Percentiles rank a stretch among this genome's conserved stretches.
Conservation (phyloP, 331 rosid species). For the Pyrus hybrid region DNA sequence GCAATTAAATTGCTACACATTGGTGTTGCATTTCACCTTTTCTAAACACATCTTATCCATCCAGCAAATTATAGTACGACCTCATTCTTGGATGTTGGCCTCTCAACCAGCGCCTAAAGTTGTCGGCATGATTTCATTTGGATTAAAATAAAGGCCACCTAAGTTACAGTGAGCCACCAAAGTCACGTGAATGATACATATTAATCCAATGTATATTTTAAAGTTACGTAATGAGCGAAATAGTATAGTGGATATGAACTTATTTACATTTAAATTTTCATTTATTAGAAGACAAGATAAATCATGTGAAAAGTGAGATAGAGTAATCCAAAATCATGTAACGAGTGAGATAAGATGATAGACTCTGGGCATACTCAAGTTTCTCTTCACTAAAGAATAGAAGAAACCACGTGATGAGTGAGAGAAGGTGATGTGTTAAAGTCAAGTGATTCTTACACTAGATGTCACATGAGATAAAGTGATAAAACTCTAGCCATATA, state of each 20-base stretch:
- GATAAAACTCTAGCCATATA: too few relatives aligned
- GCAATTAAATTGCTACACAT: not conserved
- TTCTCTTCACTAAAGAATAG: not conserved
- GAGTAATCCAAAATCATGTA: not conserved
- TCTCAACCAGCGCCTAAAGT: not conserved
- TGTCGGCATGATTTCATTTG: constrained; percentile 14
- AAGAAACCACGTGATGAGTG: too few relatives aligned
- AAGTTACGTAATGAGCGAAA: not conserved
- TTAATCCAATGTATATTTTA: too few relatives aligned
- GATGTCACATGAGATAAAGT: too few relatives aligned
- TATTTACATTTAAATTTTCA: fast-evolving
- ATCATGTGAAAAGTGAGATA: not conserved
- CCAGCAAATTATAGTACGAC: not conserved
- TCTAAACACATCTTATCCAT: not conserved
- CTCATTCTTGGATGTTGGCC: not conserved
- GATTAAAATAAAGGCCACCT: too few relatives aligned
- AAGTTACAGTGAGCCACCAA: too few relatives aligned
- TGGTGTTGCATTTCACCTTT: not conserved
- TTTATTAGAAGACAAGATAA: too few relatives aligned
- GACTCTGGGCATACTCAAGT: fast-evolving
- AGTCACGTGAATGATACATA: too few relatives aligned
- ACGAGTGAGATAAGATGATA: not conserved
- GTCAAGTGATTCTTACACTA: too few relatives aligned
- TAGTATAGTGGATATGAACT: not conserved
- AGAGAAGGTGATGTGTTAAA: too few relatives aligned